Evolutionary conservation across 805 yeast genomes (phyloP).

Genomic region (Wickerhamiella kazuoi): DNA sequence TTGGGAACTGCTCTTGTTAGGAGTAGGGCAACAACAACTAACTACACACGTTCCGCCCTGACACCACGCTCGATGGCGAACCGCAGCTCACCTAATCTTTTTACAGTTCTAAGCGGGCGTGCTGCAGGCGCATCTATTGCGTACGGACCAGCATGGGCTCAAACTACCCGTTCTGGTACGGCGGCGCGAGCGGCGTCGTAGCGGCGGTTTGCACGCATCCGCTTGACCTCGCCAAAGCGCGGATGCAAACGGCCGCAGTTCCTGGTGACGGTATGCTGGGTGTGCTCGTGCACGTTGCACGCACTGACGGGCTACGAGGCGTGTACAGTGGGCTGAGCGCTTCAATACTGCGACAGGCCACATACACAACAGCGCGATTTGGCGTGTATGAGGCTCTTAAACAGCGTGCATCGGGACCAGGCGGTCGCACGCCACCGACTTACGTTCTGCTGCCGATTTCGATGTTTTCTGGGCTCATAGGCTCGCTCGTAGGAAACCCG

Average conservation of each 20-base stretch:
- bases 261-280: slow-evolving; percentile 47
- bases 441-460: slow-evolving; percentile 52
- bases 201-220: slow-evolving; percentile 43
- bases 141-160: no score
- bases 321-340: slow-evolving; percentile 75
- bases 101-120: background rate
- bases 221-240: slow-evolving; percentile 68
- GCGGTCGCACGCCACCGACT: slow-evolving; percentile 35
- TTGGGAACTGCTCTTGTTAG: slow-evolving; percentile 1
- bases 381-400: slow-evolving; percentile 72
- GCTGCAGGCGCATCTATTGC: no score
- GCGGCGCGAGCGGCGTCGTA: slow-evolving; percentile 26
- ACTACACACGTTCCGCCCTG: no score
- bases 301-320: slow-evolving; percentile 42
- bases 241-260: slow-evolving; percentile 58
- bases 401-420: slow-evolving; percentile 28
- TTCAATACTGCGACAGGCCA: slow-evolving; percentile 66
- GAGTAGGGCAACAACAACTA: background rate
- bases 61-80: no score
- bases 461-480: slow-evolving; percentile 70
- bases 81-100: no score
- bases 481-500: slow-evolving; percentile 78
- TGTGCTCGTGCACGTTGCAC: slow-evolving; percentile 43
- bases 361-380: slow-evolving; percentile 72
- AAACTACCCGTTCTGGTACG: slow-evolving; percentile 25